A percentile compares a stretch with the other conserved stretches of the same genome.
Evolutionary conservation across 208 protist genomes (phyloP).

Genomic region (Polymyxa betae): DNA sequence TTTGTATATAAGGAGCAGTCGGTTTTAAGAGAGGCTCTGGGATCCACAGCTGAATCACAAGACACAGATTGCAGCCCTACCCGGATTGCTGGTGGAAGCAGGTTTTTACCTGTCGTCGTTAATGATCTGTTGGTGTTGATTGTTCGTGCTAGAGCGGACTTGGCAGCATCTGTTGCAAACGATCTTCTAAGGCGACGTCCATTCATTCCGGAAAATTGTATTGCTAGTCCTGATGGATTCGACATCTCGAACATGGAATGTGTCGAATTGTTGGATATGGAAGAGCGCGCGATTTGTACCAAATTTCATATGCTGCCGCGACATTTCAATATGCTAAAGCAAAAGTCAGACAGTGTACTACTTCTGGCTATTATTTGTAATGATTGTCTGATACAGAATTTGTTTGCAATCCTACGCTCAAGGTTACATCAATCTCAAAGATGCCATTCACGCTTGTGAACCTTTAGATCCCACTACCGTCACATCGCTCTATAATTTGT

Average conservation of each 20-base stretch:
- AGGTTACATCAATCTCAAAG: neutral
- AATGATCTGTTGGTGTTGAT: neutral
- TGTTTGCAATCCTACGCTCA: neutral
- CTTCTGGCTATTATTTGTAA: neutral
- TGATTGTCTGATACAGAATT: neutral
- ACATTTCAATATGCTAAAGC: conserved; percentile 41
- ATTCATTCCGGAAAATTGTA: conserved; percentile 42
- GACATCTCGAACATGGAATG: conserved; percentile 29
- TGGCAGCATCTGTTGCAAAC: neutral
- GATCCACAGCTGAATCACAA: neutral
- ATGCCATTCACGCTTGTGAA: neutral
- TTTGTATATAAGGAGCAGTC: conserved; percentile 50
- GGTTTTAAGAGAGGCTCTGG: neutral
- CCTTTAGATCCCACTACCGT: neutral
- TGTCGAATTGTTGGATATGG: conserved; percentile 19
- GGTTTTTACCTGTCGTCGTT: neutral
- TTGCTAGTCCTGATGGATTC: neutral
- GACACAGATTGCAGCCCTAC: neutral
- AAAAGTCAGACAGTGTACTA: neutral
- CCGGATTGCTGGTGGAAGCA: neutral
- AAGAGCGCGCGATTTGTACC: conserved; percentile 18
- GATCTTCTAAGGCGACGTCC: conserved; percentile 37
- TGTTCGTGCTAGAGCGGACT: neutral
- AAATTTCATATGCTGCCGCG: conserved; percentile 20
- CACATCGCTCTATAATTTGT: neutral